phyloP scores from a whole-genome alignment of 2,329 filamentous ascomycete genomes.

The Colletotrichum spinosum region DNA sequence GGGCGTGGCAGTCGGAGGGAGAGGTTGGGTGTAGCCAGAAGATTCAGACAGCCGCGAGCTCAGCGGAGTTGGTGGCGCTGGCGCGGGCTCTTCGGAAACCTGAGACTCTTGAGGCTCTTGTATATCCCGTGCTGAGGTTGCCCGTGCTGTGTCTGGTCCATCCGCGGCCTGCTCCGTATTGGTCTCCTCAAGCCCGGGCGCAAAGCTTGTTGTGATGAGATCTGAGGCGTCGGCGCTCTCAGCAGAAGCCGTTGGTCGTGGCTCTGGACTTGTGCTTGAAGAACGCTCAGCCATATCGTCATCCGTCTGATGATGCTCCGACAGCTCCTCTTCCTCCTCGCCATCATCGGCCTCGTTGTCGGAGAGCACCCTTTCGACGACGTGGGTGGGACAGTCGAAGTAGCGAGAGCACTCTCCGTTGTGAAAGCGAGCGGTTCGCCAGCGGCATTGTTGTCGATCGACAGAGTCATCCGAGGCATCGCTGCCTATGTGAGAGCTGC shows the following conservation, averaged over 20 bases:
- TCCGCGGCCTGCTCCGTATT: slow-evolving; percentile 20
- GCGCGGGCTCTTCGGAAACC: slow-evolving; percentile 35
- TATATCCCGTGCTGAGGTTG: slow-evolving; percentile 33
- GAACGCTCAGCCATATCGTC: slow-evolving; percentile 6
- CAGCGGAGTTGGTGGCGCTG: slow-evolving; percentile 29
- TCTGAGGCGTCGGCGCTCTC: slow-evolving; percentile 12
- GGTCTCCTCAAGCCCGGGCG: slow-evolving; percentile 34
- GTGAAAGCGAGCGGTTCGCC: slow-evolving; percentile 52
- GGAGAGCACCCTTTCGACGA: slow-evolving; percentile 52
- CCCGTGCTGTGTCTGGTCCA: slow-evolving; percentile 28
- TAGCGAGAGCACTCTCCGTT: slow-evolving; percentile 59
- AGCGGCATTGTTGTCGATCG: slow-evolving; percentile 47
- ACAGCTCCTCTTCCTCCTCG: slow-evolving; percentile 18
- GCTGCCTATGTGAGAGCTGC: slow-evolving; percentile 56
- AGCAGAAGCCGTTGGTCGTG: not conserved
- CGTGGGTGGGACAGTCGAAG: slow-evolving; percentile 62
- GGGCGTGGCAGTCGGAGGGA: slow-evolving; percentile 33
- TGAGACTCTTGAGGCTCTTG: slow-evolving; percentile 32
- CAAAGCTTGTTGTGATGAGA: slow-evolving; percentile 28
- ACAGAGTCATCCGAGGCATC: slow-evolving; percentile 39
- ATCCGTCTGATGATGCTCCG: slow-evolving; percentile 15
- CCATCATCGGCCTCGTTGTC: slow-evolving; percentile 42
- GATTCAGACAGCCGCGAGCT: slow-evolving; percentile 33
- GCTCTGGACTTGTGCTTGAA: slow-evolving; percentile 5
- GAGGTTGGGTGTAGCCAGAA: slow-evolving; percentile 23